Evolutionary conservation across 768 basidiomycete species (phyloP).

Genomic region (Suillus hirtellus): DNA sequence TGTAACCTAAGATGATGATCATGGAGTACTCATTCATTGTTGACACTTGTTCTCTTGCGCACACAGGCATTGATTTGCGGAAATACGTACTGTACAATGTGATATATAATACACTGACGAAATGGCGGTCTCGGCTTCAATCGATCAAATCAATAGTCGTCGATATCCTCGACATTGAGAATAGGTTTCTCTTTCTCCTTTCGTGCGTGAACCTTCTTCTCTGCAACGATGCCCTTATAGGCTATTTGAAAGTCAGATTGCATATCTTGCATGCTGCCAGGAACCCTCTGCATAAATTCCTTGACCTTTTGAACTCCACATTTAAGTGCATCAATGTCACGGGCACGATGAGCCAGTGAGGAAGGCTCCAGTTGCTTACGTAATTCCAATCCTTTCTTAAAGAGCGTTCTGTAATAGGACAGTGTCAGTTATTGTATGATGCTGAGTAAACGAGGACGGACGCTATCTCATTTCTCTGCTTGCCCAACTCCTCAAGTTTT

Average conservation of each 20-base stretch:
- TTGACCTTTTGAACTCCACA: conserved; percentile 27
- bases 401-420: conserved; percentile 21
- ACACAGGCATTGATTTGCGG: background rate
- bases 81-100: background rate
- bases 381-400: conserved; percentile 29
- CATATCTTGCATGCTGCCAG: conserved; percentile 21
- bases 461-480: conserved; percentile 34
- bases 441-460: conserved; percentile 21
- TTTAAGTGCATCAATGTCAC: conserved; percentile 29
- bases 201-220: background rate
- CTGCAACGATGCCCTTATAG: conserved; percentile 35
- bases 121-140: background rate
- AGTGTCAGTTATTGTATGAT: background rate
- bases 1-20: too few relatives aligned
- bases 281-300: conserved; percentile 29
- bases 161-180: conserved; percentile 28
- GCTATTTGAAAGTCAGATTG: conserved; percentile 30
- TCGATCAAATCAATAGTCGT: background rate
- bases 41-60: background rate
- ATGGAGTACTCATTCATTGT: background rate
- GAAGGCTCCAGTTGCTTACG: conserved; percentile 34
- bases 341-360: conserved; percentile 29
- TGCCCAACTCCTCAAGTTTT: conserved; percentile 35
- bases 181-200: conserved; percentile 21
- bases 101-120: background rate